phyloP scores from a whole-genome alignment of 2,329 filamentous ascomycete genomes.

The Xylariaceae sp. region DNA sequence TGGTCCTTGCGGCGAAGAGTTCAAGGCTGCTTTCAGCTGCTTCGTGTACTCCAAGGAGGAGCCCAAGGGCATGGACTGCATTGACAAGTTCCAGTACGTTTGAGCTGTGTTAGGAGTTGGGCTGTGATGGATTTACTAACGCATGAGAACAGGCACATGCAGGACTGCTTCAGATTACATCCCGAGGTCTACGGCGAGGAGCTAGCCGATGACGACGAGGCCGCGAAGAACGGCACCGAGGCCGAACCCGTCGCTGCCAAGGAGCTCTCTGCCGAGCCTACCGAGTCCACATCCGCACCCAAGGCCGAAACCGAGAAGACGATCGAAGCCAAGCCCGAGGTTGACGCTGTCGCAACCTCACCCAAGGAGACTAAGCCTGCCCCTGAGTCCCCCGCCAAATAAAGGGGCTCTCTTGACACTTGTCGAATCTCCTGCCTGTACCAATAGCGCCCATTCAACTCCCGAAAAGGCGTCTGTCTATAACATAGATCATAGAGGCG shows the following conservation, averaged over 20 bases:
- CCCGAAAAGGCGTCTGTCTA: neutral
- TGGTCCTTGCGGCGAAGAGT: slow-evolving; percentile 91
- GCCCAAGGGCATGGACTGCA: slow-evolving; percentile 95
- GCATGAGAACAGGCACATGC: slow-evolving; percentile 67
- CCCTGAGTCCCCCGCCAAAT: neutral
- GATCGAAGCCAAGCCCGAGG: slow-evolving; percentile 4
- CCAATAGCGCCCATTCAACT: neutral
- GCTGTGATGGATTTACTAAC: slow-evolving; percentile 30
- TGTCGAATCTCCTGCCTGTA: slow-evolving; percentile 5
- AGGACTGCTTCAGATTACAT: slow-evolving; percentile 89
- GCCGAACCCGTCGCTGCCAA: slow-evolving; percentile 29
- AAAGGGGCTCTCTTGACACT: neutral
- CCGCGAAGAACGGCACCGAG: slow-evolving; percentile 18
- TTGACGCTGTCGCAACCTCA: neutral
- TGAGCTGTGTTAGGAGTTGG: neutral
- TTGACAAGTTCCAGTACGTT: slow-evolving; percentile 90
- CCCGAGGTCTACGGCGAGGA: slow-evolving; percentile 91
- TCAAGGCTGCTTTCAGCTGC: slow-evolving; percentile 94
- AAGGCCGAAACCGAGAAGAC: slow-evolving; percentile 12
- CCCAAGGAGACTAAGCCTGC: neutral
- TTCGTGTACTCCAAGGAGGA: slow-evolving; percentile 95
- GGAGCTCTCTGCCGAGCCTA: slow-evolving; percentile 18
- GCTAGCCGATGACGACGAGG: slow-evolving; percentile 64
- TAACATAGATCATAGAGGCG: slow-evolving; percentile 11
- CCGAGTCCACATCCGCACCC: slow-evolving; percentile 9